Conservation (phyloP, 2,329 filamentous ascomycete genomes). For the Calonectria multiphialidica region DNA sequence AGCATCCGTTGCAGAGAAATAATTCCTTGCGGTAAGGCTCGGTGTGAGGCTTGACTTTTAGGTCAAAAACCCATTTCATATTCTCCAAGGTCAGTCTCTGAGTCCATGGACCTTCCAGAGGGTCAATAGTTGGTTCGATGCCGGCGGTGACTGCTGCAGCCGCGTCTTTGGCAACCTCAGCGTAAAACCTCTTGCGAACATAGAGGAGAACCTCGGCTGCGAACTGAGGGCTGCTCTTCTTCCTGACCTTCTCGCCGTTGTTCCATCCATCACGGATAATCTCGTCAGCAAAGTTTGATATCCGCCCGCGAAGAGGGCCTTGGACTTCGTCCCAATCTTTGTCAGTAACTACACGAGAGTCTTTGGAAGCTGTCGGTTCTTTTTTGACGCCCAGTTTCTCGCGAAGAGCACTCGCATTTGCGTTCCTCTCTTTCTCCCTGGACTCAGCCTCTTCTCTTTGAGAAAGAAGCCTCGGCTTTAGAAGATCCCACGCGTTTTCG, state of each 20-base stretch:
- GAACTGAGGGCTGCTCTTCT: constrained; percentile 75
- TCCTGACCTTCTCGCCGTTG: constrained; percentile 71
- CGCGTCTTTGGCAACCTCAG: constrained; percentile 66
- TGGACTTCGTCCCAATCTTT: constrained; percentile 80
- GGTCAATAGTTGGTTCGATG: constrained; percentile 58
- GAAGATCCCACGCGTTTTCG: constrained; percentile 76
- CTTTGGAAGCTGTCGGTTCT: constrained; percentile 10
- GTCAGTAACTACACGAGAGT: constrained; percentile 68
- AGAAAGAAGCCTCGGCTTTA: constrained; percentile 75
- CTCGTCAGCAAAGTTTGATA: constrained; percentile 77
- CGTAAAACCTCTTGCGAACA: constrained; percentile 76
- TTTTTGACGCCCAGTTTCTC: constrained; percentile 41
- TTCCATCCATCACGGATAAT: constrained; percentile 76
- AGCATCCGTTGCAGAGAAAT: constrained; percentile 81
- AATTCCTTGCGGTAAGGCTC: constrained; percentile 77
- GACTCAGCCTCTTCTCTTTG: constrained; percentile 76
- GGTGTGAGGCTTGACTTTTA: constrained; percentile 78
- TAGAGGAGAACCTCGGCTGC: constrained; percentile 78
- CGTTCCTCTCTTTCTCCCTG: constrained; percentile 57
- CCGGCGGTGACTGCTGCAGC: constrained; percentile 60
- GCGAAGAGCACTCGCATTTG: constrained; percentile 49
- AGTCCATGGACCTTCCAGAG: constrained; percentile 65
- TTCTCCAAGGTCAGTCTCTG: constrained; percentile 81
- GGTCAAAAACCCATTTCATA: constrained; percentile 88
- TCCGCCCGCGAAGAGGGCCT: constrained; percentile 72